These are phyloP conservation scores for Turnera subulata DNA, from an alignment of 345 rosid species.

Conservation along the genomic window DNA sequence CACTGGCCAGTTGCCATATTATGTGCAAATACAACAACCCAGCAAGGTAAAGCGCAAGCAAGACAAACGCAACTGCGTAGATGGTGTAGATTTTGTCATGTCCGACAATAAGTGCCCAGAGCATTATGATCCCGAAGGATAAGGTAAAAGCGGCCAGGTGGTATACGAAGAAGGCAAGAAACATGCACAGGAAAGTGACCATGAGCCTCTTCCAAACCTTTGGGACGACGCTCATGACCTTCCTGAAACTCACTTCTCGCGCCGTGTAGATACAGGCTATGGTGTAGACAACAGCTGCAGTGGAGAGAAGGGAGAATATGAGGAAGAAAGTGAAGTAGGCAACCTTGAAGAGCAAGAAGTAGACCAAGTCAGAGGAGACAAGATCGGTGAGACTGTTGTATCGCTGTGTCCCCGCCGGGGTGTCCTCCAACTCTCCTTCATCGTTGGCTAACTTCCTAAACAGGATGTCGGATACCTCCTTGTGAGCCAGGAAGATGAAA, in stretches of 20 bases:
- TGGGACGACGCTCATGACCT: constrained; percentile 40
- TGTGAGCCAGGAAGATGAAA: constrained; percentile 43
- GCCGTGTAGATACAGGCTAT: constrained; percentile 37
- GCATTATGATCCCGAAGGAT: not conserved
- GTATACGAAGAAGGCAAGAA: constrained; percentile 20
- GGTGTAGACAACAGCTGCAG: constrained; percentile 50
- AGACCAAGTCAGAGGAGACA: constrained; percentile 25
- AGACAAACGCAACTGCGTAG: not conserved
- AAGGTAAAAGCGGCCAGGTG: not conserved
- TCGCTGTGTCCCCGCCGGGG: constrained; percentile 15
- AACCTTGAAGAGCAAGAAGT: constrained; percentile 21
- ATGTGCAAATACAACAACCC: constrained; percentile 31
- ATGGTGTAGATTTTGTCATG: not conserved
- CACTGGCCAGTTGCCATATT: constrained; percentile 44
- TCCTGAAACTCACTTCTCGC: constrained; percentile 25
- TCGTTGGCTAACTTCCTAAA: constrained; percentile 13
- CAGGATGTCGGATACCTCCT: constrained; percentile 28
- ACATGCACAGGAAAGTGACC: constrained; percentile 35
- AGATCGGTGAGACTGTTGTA: constrained; percentile 22
- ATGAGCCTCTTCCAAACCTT: constrained; percentile 44
- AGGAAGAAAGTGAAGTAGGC: constrained; percentile 29
- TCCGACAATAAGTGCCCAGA: not conserved
- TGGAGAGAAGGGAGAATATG: constrained; percentile 39
- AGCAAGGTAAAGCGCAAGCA: not conserved
- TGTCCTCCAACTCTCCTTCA: constrained; percentile 13